Base-by-base conservation (phyloP, 495 filamentous ascomycete genomes). In the Pyronema domesticum region DNA sequence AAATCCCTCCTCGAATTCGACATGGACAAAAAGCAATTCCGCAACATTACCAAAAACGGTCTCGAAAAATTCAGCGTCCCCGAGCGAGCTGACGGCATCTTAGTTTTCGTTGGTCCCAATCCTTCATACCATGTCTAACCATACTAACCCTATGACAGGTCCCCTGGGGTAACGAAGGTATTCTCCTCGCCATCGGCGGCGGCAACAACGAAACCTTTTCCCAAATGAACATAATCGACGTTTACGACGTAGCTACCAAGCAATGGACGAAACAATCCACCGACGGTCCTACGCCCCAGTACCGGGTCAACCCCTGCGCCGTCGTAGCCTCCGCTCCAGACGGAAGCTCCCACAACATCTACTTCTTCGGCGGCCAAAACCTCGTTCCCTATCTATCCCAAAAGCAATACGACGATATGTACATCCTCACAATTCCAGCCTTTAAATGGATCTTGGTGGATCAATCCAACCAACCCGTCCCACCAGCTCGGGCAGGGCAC, bases 211-310 rank as follows among this genome's bases (percentile, higher is more conserved):
- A 70, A 15, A 78, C 74, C 3, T 57, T 66, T 23, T 78, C 79
- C n/a, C 74, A 79, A 60, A 80, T 87, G 72, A 82, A 80, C 59
- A 70, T 76, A 0, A 77, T 88, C 36, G 80, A 86, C 58, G 75
- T 88, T 8, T 87, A 83, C 65, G 82, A 88, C 58, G 82, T 88
- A 60, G 80, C 76, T 9, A 78, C 66, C n/a, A 80, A 76, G 11
- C 77, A 73, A n/a, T 87, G 83, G 83, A 86, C 83, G 54, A 83
- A 82, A 60, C 83, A 87, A 64, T 61, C 77, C 19, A 85, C 83
- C 0, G 75, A 71, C 15, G 83, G 82, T 10, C 65, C 72, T 5
- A 70, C 71, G 1, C 83, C 83, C 0, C 68, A 71, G 9, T 76
- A 81, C 23, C 78, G 83, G 8, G 83, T 85, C 19, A 84, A 86